Evolutionary conservation across 306 rosid genomes (phyloP).

Genomic region (Begonia peltatifolia): DNA sequence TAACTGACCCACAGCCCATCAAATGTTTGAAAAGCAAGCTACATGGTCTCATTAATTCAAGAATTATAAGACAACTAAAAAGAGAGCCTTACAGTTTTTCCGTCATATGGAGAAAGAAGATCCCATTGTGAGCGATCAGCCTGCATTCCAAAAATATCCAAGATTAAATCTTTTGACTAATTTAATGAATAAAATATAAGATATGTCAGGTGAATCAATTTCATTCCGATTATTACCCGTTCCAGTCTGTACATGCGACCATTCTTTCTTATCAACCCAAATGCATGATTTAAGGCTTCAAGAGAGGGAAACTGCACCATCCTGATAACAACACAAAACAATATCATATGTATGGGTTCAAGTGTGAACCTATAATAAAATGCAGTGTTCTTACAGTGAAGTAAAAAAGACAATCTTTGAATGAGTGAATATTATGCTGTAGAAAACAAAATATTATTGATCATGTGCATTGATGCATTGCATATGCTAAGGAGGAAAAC

Average conservation of each 20-base stretch:
- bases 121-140: slow-evolving; percentile 51
- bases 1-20: no score
- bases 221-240: slow-evolving; percentile 32
- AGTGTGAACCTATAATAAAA: not conserved
- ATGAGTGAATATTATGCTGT: no score
- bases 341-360: not conserved
- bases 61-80: not conserved
- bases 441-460: not conserved
- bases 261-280: slow-evolving; percentile 15
- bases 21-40: not conserved
- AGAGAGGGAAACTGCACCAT: slow-evolving; percentile 48
- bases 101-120: slow-evolving; percentile 34
- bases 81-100: slow-evolving; percentile 43
- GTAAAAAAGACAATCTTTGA: no score
- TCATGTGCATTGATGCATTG: not conserved
- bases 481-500: slow-evolving; percentile 9
- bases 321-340: slow-evolving; percentile 32
- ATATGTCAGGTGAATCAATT: no score
- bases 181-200: no score
- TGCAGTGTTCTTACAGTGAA: no score
- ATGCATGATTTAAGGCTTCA: slow-evolving; percentile 20
- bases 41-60: not conserved
- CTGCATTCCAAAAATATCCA: slow-evolving; percentile 19
- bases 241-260: slow-evolving; percentile 47
- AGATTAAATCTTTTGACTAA: no score